Evolutionary conservation across 2,329 filamentous ascomycete genomes (phyloP).

Genomic region (Stemphylium vesicarium): DNA sequence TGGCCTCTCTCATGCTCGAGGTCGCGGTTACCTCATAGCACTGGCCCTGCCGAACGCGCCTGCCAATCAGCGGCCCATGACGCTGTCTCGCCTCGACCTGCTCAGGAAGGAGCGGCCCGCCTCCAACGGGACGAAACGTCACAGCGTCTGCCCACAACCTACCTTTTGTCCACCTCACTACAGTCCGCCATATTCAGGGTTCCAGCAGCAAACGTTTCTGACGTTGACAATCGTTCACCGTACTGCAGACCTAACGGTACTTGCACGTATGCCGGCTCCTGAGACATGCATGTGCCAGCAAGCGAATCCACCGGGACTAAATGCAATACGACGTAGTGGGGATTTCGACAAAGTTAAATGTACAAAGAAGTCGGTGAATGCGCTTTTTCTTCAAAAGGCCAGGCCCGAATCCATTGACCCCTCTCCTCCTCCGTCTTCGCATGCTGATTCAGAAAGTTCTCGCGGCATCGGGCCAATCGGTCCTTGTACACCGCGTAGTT

Average conservation of each 20-base stretch:
- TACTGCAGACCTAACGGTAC: neutral
- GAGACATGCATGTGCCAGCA: slow-evolving; percentile 10
- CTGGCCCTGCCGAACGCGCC: slow-evolving; percentile 10
- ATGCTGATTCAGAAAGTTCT: slow-evolving; percentile 28
- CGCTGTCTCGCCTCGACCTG: neutral
- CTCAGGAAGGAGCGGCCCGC: slow-evolving; percentile 18
- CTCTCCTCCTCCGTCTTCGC: slow-evolving; percentile 26
- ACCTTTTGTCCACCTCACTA: neutral
- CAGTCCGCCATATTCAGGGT: neutral
- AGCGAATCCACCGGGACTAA: neutral
- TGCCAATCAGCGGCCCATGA: slow-evolving; percentile 19
- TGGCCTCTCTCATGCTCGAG: slow-evolving; percentile 8
- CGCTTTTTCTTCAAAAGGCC: neutral
- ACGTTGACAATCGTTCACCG: neutral
- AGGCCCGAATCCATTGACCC: slow-evolving; percentile 23
- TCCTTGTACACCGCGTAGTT: slow-evolving; percentile 29
- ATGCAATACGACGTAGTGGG: neutral
- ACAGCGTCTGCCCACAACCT: slow-evolving; percentile 3
- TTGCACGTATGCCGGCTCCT: slow-evolving; percentile 13
- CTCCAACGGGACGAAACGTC: slow-evolving; percentile 11
- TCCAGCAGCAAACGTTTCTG: neutral
- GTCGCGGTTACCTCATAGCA: slow-evolving; percentile 18
- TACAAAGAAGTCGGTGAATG: neutral
- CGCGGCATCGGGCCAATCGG: slow-evolving; percentile 21
- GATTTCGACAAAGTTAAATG: neutral